Evolutionary conservation across 768 basidiomycete genomes (phyloP), one percentile per base, ranked within the genome.

Genomic region (Suillus luteus): DNA sequence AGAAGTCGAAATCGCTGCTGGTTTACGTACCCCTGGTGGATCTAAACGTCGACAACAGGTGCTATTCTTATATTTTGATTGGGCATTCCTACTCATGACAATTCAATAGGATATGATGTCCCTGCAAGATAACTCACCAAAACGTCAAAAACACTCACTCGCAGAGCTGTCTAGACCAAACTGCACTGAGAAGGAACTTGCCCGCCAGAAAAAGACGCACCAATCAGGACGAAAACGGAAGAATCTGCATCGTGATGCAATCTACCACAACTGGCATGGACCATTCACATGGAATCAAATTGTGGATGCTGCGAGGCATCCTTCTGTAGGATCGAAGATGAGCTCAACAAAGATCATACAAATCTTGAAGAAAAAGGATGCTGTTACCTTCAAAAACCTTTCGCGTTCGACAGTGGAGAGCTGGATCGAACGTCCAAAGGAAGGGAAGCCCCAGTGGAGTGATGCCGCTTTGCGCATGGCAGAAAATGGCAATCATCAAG

Each of bases 401-500:
- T 8, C 43, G 19, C 7, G 17, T 0, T 44, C 43, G 1, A 44
- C 43, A 44, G 43, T 44, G 6, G 19, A 44, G 43, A 9, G 43
- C 43, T 44, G 43, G 43, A 44, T 44, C 9, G 19, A 44, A 19
- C 43, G 8, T 41, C 17, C 17, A 8, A 19, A 43, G 6, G 41
- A 19, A 2, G 43, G 43, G 7, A 44, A 44, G 43, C 43, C 43
- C 0, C 0, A 8, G 9, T 44, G 43, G 43, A 44, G 7, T n/a
- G 19, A 44, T 3, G 19, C 43, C 3, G 8, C 43, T 19, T 19
- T 43, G 15, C 17, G 19, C 0, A 43, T 43, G 43, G 43, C 43
- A 8, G 17, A 43, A 1, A 11, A 43, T 3, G 59, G 59, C 17
- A 48, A 58, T 41, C 41, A 57, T 37, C 57, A 38, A n/a, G 65